Conservation (phyloP, 352 stramenopile species). For the Globisporangium camurandrum region DNA sequence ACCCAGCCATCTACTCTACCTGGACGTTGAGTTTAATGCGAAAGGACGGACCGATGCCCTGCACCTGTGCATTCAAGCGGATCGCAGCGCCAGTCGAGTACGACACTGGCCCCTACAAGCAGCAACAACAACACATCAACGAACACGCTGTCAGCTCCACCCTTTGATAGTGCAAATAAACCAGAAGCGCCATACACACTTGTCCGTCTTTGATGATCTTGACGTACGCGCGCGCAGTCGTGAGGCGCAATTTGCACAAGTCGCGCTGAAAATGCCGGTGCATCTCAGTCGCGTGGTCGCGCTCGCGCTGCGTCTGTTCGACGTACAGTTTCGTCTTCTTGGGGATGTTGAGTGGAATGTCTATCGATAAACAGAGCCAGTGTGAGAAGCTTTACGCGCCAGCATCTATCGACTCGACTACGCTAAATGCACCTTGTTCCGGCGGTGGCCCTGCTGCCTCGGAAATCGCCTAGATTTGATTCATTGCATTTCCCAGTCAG, state of each 20-base stretch:
- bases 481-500: neutral
- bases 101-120: constrained; percentile 47
- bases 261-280: constrained; percentile 89
- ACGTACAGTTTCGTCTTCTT: constrained; percentile 94
- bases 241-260: constrained; percentile 85
- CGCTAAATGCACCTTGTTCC: constrained; percentile 54
- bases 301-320: constrained; percentile 88
- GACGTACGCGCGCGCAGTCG: constrained; percentile 82
- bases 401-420: neutral
- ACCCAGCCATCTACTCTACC: constrained; percentile 14
- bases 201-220: constrained; percentile 88
- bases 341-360: constrained; percentile 88
- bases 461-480: constrained; percentile 30
- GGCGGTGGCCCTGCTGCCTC: constrained; percentile 66
- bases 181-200: constrained; percentile 14
- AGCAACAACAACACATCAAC: neutral
- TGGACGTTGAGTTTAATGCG: constrained; percentile 79
- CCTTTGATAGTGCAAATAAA: neutral
- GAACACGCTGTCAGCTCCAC: neutral
- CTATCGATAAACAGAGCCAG: constrained; percentile 15
- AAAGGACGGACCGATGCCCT: constrained; percentile 74
- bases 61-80: constrained; percentile 75
- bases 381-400: too few relatives aligned
- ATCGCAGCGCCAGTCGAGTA: constrained; percentile 66
- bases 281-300: constrained; percentile 87